These are phyloP conservation scores for Dictyostelium capitatum DNA, from an alignment of 78 protist genomes.

Conservation along the genomic window DNA sequence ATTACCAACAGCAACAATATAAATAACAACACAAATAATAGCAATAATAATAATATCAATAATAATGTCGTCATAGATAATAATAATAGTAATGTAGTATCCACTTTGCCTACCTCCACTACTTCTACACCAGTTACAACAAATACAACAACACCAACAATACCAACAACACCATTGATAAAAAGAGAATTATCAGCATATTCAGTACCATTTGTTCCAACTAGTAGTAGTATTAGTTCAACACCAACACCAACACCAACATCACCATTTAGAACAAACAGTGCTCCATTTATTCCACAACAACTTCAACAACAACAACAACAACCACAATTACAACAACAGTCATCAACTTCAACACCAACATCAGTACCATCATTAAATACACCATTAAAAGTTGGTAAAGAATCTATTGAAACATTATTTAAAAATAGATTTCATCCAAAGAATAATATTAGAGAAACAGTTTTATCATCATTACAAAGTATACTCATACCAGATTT, in stretches of 20 bases:
- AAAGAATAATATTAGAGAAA: slow-evolving; percentile 73
- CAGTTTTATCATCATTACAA: slow-evolving; percentile 35
- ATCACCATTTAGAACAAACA: neutral
- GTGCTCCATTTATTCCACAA: neutral
- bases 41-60: neutral
- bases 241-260: neutral
- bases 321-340: slow-evolving; percentile 35
- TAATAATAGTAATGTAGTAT: too few species aligned
- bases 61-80: too few species aligned
- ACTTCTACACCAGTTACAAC: neutral
- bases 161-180: neutral
- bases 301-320: slow-evolving; percentile 8
- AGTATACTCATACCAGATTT: slow-evolving; percentile 12
- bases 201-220: slow-evolving; percentile 6
- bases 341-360: neutral
- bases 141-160: neutral
- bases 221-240: neutral
- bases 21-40: too few species aligned
- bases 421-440: slow-evolving; percentile 59
- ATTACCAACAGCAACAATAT: neutral
- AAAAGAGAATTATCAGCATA: neutral
- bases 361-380: slow-evolving; percentile 11
- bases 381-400: slow-evolving; percentile 13
- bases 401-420: slow-evolving; percentile 28
- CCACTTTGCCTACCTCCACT: neutral